Evolutionary conservation across 306 rosid genomes (phyloP).

Genomic region (cucumber (Cucumis sativus)): Cucumber_9930_V3 NC_026656.2:4936001-4936500

Average conservation of each 20-base stretch:
- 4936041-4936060: not conserved
- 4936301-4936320: conserved; percentile 68
- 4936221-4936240: conserved; percentile 62
- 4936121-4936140: not conserved
- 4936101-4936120: not conserved
- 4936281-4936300: conserved; percentile 76
- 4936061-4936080: not conserved
- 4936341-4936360: conserved; percentile 47
- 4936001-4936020: not conserved
- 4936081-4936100: not conserved
- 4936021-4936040: not conserved
- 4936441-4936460: conserved; percentile 14
- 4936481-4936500: conserved; percentile 16
- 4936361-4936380: conserved; percentile 30
- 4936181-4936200: conserved; percentile 41
- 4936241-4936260: conserved; percentile 55
- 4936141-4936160: not conserved
- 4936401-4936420: conserved; percentile 38
- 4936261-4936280: conserved; percentile 65
- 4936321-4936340: conserved; percentile 72
- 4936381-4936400: conserved; percentile 31
- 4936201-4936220: conserved; percentile 49
- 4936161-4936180: conserved; percentile 36
- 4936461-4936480: conserved; percentile 22
- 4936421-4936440: conserved; percentile 25